Evolutionary conservation across 805 yeast species (phyloP).

Genomic region (Candida insectorum): DNA sequence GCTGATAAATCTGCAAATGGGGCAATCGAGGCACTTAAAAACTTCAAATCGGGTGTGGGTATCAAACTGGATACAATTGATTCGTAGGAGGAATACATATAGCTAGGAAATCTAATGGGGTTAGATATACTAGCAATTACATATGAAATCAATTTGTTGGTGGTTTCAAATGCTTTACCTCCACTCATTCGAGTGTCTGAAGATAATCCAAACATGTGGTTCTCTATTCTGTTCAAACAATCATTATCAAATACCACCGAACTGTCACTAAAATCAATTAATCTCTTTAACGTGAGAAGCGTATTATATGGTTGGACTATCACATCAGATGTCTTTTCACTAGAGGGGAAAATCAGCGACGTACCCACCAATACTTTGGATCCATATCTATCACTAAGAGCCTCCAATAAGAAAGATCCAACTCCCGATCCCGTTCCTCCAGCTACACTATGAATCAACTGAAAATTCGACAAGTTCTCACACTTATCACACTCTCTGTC

Average conservation of each 20-base stretch:
- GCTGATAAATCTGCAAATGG: constrained; percentile 47
- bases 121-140: constrained; percentile 83
- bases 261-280: constrained; percentile 82
- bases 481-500: constrained; percentile 89
- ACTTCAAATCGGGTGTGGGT: constrained; percentile 75
- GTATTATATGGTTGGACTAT: constrained; percentile 97
- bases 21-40: constrained; percentile 37
- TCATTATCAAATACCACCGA: constrained; percentile 90
- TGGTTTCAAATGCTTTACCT: constrained; percentile 64
- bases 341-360: constrained; percentile 81
- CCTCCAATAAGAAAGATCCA: constrained; percentile 79
- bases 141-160: constrained; percentile 82
- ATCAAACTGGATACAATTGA: constrained; percentile 77
- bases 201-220: constrained; percentile 29
- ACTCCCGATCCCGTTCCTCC: constrained; percentile 99
- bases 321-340: constrained; percentile 81
- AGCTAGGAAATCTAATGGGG: constrained; percentile 86
- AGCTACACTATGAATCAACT: constrained; percentile 88
- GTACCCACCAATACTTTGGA: constrained; percentile 82
- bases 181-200: constrained; percentile 26
- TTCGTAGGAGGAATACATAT: constrained; percentile 82
- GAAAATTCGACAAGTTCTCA: constrained; percentile 87
- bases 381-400: constrained; percentile 70
- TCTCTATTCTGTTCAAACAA: constrained; percentile 72
- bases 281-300: constrained; percentile 72